Percentiles rank a stretch among this genome's conserved stretches.
Conservation (phyloP, 257 asterid genomes). For the Solanum paucissectum region DNA sequence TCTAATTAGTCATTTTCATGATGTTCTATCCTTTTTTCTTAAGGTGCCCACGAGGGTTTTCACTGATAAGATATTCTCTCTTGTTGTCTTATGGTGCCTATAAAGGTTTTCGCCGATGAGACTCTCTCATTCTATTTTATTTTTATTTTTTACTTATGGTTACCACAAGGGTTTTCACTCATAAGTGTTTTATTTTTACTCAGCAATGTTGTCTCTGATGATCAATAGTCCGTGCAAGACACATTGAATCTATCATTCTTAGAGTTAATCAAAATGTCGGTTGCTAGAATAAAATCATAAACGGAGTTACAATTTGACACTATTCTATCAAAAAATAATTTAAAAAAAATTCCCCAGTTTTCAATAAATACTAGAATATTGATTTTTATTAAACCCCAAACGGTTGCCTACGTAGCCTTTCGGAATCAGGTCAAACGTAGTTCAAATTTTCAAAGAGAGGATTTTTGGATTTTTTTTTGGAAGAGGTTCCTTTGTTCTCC, state of each 20-base stretch:
- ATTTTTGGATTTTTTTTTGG: no score
- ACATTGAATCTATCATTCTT: neutral
- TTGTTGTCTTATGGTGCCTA: neutral
- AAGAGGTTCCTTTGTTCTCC: no score
- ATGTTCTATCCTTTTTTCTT: neutral
- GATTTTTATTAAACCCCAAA: neutral
- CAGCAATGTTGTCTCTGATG: no score
- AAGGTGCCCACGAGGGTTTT: neutral
- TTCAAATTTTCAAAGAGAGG: neutral
- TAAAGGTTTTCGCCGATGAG: no score
- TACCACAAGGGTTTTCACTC: no score
- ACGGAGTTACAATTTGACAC: neutral
- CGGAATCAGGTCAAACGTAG: neutral
- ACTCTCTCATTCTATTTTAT: no score
- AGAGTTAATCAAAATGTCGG: neutral
- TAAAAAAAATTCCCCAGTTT: neutral
- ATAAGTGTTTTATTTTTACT: no score
- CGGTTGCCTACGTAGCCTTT: neutral
- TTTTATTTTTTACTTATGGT: no score
- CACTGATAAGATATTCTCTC: neutral
- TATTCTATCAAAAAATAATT: neutral
- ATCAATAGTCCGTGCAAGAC: neutral
- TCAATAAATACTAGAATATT: neutral
- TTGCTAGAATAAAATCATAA: neutral
- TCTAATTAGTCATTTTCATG: neutral